Evolutionary conservation across 176 grass and related monocot species (phyloP).

Genomic region (Oryza rufipogon): DNA sequence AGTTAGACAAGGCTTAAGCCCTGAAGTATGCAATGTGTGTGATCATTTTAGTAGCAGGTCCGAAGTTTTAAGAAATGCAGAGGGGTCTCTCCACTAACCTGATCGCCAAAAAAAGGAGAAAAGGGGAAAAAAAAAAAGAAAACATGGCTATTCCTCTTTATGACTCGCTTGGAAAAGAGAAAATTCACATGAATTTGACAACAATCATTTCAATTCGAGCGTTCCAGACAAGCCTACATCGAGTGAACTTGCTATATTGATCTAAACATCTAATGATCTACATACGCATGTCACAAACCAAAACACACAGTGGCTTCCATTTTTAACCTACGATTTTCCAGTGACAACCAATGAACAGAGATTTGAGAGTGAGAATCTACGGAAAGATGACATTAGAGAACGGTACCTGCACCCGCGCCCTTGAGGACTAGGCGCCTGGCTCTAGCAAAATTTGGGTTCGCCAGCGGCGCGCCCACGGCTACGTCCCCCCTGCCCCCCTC

Average conservation of each 20-base stretch:
- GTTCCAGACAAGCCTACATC: not conserved
- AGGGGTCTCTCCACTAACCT: no score
- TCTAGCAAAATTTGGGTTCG: no score
- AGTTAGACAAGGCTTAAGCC: not conserved
- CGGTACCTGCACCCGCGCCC: not conserved
- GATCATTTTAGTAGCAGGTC: not conserved
- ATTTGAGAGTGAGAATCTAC: not conserved
- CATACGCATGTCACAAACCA: not conserved
- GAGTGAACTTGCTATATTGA: not conserved
- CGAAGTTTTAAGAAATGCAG: no score
- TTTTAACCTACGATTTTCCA: not conserved
- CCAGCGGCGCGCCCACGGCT: no score
- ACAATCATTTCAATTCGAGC: not conserved
- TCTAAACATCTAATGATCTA: not conserved
- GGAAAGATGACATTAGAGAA: not conserved
- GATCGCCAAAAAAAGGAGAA: no score
- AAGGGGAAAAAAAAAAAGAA: no score
- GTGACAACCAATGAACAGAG: not conserved
- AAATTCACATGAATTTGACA: not conserved
- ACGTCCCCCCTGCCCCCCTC: no score
- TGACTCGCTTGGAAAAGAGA: no score
- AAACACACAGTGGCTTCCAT: not conserved
- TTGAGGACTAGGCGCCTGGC: no score
- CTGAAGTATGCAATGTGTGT: not conserved
- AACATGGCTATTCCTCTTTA: no score